Conservation (phyloP, 768 basidiomycete species). For the Psilocybe cyanescens region DNA sequence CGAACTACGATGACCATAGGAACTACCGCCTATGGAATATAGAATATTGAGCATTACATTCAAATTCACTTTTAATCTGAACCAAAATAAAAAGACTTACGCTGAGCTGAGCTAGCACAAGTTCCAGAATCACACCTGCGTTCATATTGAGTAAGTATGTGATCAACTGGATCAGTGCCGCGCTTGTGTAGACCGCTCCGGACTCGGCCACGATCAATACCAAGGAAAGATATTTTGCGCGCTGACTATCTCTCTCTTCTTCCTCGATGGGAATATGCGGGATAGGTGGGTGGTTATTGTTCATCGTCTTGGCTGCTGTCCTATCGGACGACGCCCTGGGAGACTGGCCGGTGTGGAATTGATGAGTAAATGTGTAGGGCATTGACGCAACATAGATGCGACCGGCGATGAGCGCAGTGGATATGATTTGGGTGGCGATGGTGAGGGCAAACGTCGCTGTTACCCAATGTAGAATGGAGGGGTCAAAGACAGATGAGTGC, state of each 20-base stretch:
- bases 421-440: constrained; percentile 29
- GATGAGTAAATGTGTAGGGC: constrained; percentile 5
- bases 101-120: constrained; percentile 29
- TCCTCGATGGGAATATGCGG: not conserved
- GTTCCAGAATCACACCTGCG: constrained; percentile 31
- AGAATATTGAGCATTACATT: too few species aligned
- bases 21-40: too few species aligned
- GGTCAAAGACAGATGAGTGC: constrained; percentile 29
- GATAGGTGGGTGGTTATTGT: not conserved
- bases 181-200: constrained; percentile 29
- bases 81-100: constrained; percentile 14
- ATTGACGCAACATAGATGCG: constrained; percentile 26
- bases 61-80: too few species aligned
- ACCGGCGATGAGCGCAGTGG: constrained; percentile 26
- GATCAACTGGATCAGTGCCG: constrained; percentile 28
- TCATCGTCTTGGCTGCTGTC: not conserved
- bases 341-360: not conserved
- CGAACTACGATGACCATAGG: too few species aligned
- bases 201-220: constrained; percentile 29
- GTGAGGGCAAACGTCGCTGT: constrained; percentile 31
- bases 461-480: constrained; percentile 28
- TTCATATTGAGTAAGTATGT: constrained; percentile 31
- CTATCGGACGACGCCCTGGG: not conserved
- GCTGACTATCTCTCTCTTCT: constrained; percentile 10
- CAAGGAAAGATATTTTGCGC: constrained; percentile 22